Percentiles rank a stretch among this genome's conserved stretches.
Conservation (phyloP, 768 basidiomycete genomes). For the Pleurotus giganteus region DNA sequence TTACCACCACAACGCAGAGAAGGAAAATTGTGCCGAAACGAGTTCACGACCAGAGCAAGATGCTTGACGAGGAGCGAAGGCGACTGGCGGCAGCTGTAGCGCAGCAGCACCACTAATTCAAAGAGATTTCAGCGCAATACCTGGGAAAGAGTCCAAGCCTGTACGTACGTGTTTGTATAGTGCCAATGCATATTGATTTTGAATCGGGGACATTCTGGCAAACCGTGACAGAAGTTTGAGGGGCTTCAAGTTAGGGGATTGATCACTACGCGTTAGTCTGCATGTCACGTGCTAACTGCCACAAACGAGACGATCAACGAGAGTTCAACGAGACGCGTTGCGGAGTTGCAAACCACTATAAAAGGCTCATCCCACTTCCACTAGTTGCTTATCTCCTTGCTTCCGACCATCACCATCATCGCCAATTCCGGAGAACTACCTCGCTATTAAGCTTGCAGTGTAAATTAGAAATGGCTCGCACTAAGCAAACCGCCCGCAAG, state of each 20-base stretch:
- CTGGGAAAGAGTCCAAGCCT: too few species aligned
- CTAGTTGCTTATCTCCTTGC: slow-evolving; percentile 19
- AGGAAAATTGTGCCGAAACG: slow-evolving; percentile 45
- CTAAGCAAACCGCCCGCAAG: slow-evolving; percentile 77
- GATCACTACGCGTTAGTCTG: not conserved
- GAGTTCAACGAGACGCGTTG: slow-evolving; percentile 9
- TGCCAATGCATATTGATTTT: too few species aligned
- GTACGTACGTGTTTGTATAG: too few species aligned
- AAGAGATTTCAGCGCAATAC: not conserved
- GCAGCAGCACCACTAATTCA: not conserved
- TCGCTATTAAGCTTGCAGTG: slow-evolving; percentile 6
- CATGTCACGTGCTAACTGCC: not conserved
- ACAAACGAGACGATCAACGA: not conserved
- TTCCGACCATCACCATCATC: slow-evolving; percentile 25
- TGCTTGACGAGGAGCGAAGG: slow-evolving; percentile 46
- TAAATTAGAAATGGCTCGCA: slow-evolving; percentile 62
- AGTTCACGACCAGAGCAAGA: slow-evolving; percentile 41
- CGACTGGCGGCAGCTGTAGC: slow-evolving; percentile 25
- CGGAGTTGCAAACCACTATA: slow-evolving; percentile 7
- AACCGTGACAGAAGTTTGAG: too few species aligned
- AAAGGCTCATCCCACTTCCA: slow-evolving; percentile 17
- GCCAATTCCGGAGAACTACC: slow-evolving; percentile 8
- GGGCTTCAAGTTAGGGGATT: too few species aligned
- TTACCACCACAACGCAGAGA: slow-evolving; percentile 45
- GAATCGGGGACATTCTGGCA: too few species aligned